Evolutionary conservation across 164 flowering plant genomes (phyloP), one percentile per base, ranked within the genome.

Genomic region (Protea cynaroides): DNA sequence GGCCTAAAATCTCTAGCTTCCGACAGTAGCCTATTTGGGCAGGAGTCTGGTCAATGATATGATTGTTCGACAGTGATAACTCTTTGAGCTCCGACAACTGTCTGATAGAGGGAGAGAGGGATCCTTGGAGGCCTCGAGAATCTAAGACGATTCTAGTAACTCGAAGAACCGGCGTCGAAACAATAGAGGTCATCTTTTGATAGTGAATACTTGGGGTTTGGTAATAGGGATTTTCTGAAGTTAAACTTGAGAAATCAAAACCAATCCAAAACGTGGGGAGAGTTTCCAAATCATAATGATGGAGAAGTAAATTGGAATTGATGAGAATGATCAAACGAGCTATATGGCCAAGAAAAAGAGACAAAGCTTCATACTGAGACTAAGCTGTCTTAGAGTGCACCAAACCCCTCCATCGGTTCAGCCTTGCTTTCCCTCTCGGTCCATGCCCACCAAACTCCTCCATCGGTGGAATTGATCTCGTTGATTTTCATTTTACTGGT

Each of bases 61-160:
- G 56, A 81, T 92, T 92, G 78, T 81, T 68, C 0, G 80, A 38
- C 2, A 92, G 66, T 21, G 92, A 78, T 19, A 92, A 83, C 70
- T 84, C 85, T 71, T 66, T 81, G 59, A 92, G 92, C 82, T 89
- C 88, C 0, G 87, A 65, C 14, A 92, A 81, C 61, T 65, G 68
- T n/a, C 92, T 89, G 51, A 89, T 83, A 22, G 66, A 84, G 19
- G 92, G 84, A n/a, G 96, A 85, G 8, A 92, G 44, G 37, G 67
- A 71, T 8, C 97, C 97, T 0, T 52, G 22, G 21, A 89, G 85
- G 14, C 66, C n/a, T 51, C 67, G 63, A 8, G 86, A 79, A 0
- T 71, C 51, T 66, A 82, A 69, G 36, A 74, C 69, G 25, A 92
- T 74, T n/a, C 92, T 77, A 4, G 82, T 82, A 65, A 89, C 68